phyloP scores from a whole-genome alignment of 106 monocot genomes.

The Allium fistulosum region DNA sequence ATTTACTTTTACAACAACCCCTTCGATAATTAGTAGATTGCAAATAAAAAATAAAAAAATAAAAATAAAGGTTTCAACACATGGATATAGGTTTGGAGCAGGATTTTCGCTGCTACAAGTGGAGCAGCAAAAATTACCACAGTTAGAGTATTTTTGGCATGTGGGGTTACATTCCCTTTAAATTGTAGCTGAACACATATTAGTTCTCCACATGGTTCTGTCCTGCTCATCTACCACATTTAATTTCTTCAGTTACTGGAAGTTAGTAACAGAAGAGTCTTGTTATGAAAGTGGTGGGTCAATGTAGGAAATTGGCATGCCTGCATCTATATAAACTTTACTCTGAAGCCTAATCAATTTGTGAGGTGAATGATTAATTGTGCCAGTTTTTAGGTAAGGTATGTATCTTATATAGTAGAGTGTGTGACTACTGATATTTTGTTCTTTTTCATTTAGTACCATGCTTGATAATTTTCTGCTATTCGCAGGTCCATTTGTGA shows the following conservation, averaged over 20 bases:
- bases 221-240: conserved; percentile 4
- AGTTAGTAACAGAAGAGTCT: not conserved
- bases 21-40: not conserved
- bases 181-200: not conserved
- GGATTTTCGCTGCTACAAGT: too few species aligned
- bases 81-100: too few species aligned
- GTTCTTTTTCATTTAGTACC: conserved; percentile 2
- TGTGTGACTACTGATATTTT: not conserved
- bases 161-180: conserved; percentile 10
- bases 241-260: conserved; percentile 7
- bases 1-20: not conserved
- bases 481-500: conserved; percentile 4
- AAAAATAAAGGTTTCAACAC: too few species aligned
- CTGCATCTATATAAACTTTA: conserved; percentile 2
- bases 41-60: too few species aligned
- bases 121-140: too few species aligned
- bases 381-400: conserved; percentile 4
- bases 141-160: not conserved
- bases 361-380: not conserved
- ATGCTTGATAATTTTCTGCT: not conserved
- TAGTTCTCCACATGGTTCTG: conserved; percentile 7
- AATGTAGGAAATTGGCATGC: not conserved
- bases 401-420: not conserved
- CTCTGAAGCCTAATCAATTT: not conserved
- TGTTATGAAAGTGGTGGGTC: conserved; percentile 3